Evolutionary conservation across 192 early-diverging fungal genomes (phyloP).

Genomic region (Cetraspora pellucida): DNA sequence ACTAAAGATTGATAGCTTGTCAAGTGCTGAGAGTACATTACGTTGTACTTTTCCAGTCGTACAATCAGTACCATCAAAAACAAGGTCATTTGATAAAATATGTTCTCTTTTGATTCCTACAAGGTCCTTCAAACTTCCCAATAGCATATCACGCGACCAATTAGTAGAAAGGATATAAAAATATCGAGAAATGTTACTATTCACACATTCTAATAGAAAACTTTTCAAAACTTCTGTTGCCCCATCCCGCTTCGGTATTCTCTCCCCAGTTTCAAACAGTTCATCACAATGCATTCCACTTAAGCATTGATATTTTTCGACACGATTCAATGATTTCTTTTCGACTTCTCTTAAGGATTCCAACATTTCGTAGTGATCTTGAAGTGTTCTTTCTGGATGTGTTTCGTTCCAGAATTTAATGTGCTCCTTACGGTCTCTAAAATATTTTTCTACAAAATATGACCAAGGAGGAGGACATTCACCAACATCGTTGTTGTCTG

Average conservation of each 20-base stretch:
- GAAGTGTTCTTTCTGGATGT: slow-evolving; percentile 2
- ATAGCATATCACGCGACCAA: slow-evolving; percentile 30
- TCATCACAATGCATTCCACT: not conserved
- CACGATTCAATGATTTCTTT: slow-evolving; percentile 12
- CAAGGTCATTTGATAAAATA: slow-evolving; percentile 26
- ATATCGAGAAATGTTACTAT: not conserved
- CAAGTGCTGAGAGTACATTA: slow-evolving; percentile 8
- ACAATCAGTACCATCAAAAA: slow-evolving; percentile 2
- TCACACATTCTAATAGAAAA: not conserved
- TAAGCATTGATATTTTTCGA: slow-evolving; percentile 23
- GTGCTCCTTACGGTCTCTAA: slow-evolving; percentile 28
- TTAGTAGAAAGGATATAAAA: slow-evolving; percentile 31
- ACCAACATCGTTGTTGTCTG: not conserved
- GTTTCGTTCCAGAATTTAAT: slow-evolving; percentile 6
- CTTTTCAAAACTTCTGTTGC: not conserved
- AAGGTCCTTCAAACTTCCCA: slow-evolving; percentile 23
- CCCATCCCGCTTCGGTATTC: not conserved
- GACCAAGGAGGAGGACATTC: slow-evolving; percentile 32
- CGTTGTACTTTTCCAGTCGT: slow-evolving; percentile 19
- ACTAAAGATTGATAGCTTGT: slow-evolving; percentile 32
- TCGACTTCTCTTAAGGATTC: slow-evolving; percentile 20
- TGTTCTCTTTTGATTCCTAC: not conserved
- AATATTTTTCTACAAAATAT: slow-evolving; percentile 24
- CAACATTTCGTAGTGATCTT: slow-evolving; percentile 19
- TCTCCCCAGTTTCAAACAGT: slow-evolving; percentile 2